These are phyloP conservation scores for Mortierella sp. DNA, from an alignment of 371 early-diverging fungal species.

Conservation along the genomic window DNA sequence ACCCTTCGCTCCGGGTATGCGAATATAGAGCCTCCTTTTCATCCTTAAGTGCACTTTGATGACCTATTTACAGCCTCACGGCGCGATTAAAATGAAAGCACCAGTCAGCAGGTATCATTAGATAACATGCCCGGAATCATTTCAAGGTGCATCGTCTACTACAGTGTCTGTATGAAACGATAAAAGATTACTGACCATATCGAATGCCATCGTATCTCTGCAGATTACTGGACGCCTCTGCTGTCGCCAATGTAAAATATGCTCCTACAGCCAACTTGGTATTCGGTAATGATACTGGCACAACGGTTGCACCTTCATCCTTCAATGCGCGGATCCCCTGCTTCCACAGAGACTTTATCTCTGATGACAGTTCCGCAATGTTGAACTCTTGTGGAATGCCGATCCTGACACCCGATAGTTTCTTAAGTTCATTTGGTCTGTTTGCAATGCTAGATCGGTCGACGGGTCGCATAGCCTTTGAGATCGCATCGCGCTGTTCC, in stretches of 20 bases:
- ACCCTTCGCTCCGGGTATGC: slow-evolving; percentile 72
- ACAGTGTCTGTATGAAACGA: too few species aligned
- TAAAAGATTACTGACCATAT: slow-evolving; percentile 66
- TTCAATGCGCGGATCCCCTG: slow-evolving; percentile 65
- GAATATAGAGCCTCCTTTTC: slow-evolving; percentile 65
- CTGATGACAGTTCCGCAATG: slow-evolving; percentile 72
- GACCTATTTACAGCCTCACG: slow-evolving; percentile 36
- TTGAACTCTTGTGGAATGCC: slow-evolving; percentile 82
- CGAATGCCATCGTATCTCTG: slow-evolving; percentile 91
- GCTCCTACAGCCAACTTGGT: slow-evolving; percentile 80
- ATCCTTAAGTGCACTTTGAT: slow-evolving; percentile 34
- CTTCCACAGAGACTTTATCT: slow-evolving; percentile 71
- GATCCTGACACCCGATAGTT: slow-evolving; percentile 69
- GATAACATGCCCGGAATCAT: too few species aligned
- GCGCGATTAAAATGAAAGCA: neutral
- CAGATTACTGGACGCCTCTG: slow-evolving; percentile 93
- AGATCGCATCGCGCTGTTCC: slow-evolving; percentile 46
- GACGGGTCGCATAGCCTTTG: slow-evolving; percentile 22
- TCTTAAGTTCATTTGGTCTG: slow-evolving; percentile 19
- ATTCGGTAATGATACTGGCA: slow-evolving; percentile 78
- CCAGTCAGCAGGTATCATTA: too few species aligned
- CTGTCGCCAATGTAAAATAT: slow-evolving; percentile 90
- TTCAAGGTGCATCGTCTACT: too few species aligned
- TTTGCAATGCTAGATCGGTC: neutral
- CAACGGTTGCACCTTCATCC: slow-evolving; percentile 74